Percentiles rank a stretch among this genome's conserved stretches.
Evolutionary conservation across 345 rosid genomes (phyloP).

Genomic region (Citrus inodora): DNA sequence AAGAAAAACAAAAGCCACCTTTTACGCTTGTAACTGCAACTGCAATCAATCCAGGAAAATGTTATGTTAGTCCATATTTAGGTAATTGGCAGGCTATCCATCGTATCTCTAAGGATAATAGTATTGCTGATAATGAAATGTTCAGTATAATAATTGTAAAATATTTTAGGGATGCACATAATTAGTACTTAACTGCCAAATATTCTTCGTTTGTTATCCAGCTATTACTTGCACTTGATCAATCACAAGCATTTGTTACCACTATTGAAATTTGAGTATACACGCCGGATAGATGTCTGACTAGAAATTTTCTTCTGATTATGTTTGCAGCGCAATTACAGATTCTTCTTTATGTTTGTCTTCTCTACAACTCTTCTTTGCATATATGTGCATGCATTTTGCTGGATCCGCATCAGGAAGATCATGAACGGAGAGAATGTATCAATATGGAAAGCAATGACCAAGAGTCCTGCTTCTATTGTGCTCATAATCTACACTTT

Average conservation of each 20-base stretch:
- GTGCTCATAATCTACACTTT: constrained; percentile 70
- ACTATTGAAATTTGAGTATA: not conserved
- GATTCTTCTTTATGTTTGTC: constrained; percentile 94
- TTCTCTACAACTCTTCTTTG: constrained; percentile 69
- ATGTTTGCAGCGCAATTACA: constrained; percentile 84
- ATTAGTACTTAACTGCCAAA: not conserved
- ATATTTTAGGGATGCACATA: not conserved
- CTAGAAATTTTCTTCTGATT: constrained; percentile 13
- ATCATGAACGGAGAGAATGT: constrained; percentile 57
- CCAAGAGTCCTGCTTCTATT: constrained; percentile 85
- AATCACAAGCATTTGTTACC: not conserved
- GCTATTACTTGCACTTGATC: constrained; percentile 2
- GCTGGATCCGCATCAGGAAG: constrained; percentile 76
- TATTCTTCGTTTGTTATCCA: not conserved
- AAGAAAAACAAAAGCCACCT: not conserved
- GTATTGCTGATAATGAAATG: not conserved
- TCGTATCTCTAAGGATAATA: not conserved
- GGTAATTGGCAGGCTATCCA: not conserved
- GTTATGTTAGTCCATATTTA: not conserved
- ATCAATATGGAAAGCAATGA: constrained; percentile 81
- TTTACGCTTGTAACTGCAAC: not conserved
- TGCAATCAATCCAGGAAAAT: not conserved
- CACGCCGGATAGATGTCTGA: not conserved
- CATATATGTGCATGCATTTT: constrained; percentile 77
- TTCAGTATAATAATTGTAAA: not conserved